Evolutionary conservation across 129 eudicot genomes (phyloP), one percentile per base, ranked within the genome.

Genomic region (Saposhnikovia divaricata): DNA sequence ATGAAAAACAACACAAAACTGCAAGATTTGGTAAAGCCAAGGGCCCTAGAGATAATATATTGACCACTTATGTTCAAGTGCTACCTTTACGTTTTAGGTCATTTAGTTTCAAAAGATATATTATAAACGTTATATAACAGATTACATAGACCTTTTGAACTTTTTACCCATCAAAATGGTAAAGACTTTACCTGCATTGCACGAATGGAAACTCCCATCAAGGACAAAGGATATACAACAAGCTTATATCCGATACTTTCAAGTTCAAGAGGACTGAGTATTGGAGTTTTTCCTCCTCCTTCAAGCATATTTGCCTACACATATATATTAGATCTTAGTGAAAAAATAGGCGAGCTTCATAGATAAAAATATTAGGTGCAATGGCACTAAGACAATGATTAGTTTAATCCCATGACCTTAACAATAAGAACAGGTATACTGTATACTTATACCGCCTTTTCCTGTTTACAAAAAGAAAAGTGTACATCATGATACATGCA

Each of bases 241-340:
- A 94, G 74, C 88, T 92, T 94, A 85, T 83, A 94, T 76, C 98
- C 98, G 72, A 90, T 73, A 31, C 85, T 93, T 85, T 88, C 96
- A 55, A 94, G 97, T 83, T 94, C 98, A 57, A 85, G 77, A 45
- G 98, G 98, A 81, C 84, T 89, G 53, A 91, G 91, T 84, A 94
- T 92, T 69, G 98, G 97, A 31, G 98, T 92, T 88, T 81, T 94
- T 6, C 97, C 98, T 53, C 98, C 98, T 75, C 98, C 98, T 89
- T 94, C 98, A 79, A 94, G 98, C 98, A 94, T 94, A 84, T 89
- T 94, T 55, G 96, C 98, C 98, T 94, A 78, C 71, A 76, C 77
- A 83, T 9, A 38, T 57, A 21, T n/a, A 1, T 21, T 23, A 57
- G 13, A 57, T 57, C 12, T 50, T 50, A 57, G 66, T 23, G 25